Conservation (phyloP, 2,329 filamentous ascomycete species). For the Raffaelea arxii region DNA sequence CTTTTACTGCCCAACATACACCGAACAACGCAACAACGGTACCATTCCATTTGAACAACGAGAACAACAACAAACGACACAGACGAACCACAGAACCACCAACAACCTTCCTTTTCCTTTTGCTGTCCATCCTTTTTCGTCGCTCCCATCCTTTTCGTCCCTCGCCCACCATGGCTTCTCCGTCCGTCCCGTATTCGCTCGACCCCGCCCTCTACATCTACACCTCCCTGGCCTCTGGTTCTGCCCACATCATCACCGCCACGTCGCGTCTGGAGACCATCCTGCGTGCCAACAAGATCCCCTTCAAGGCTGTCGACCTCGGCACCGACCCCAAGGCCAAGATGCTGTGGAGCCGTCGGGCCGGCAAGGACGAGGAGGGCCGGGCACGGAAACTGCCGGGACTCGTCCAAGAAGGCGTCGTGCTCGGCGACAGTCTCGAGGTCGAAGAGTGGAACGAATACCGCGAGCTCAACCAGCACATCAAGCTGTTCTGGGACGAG, state of each 20-base stretch:
- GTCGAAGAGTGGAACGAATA: conserved; percentile 99
- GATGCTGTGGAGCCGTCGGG: conserved; percentile 77
- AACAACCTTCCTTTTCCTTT: too few species aligned
- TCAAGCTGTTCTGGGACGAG: conserved; percentile 59
- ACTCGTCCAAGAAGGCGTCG: conserved; percentile 75
- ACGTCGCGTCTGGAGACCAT: conserved; percentile 95
- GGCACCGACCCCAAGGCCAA: conserved; percentile 83
- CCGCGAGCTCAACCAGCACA: conserved; percentile 81
- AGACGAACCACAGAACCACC: too few species aligned
- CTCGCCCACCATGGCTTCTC: conserved; percentile 4
- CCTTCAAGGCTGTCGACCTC: conserved; percentile 86
- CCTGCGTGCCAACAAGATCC: conserved; percentile 85
- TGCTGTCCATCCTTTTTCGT: too few species aligned
- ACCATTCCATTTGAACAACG: too few species aligned
- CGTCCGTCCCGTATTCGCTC: conserved; percentile 33
- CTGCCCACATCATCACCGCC: conserved; percentile 90
- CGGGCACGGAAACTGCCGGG: conserved; percentile 71
- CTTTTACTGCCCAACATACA: too few species aligned
- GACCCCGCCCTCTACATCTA: conserved; percentile 83
- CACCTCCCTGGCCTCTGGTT: conserved; percentile 90
- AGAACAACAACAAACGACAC: too few species aligned
- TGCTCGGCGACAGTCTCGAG: conserved; percentile 83
- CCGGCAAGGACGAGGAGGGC: conserved; percentile 58
- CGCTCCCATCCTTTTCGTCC: neutral
- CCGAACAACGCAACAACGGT: too few species aligned